Base-by-base conservation (phyloP, 148 eudicot genomes). In the Suaeda aralocaspica region DNA sequence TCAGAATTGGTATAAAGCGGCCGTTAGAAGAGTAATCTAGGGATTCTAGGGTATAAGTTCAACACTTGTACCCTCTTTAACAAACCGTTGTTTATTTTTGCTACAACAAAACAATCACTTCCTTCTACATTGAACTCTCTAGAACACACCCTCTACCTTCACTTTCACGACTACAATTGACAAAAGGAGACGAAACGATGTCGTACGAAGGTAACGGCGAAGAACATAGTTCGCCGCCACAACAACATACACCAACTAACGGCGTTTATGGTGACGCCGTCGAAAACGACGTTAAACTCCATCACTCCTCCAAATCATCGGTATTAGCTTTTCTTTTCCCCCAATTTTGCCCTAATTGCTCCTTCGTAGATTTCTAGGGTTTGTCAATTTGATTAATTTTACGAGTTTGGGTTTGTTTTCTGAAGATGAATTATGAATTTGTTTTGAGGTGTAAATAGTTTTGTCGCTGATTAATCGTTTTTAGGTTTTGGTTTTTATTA, bases 181-280 rank as follows among this genome's bases (percentile, higher is more conserved):
- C n/a, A n/a, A n/a, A n/a, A 36, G 41, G 41, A 36, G 41, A 8
- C 8, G 4, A 4, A 69, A 52, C 60, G 65, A 85, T 85, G 89
- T 22, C 88, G 80, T 75, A 84, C 72, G 88, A 76, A 4, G 82
- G 66, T 42, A 87, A 85, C 79, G 90, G 90, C 15, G 78, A 59
- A 45, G 86, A 78, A 26, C 36, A 71, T 55, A 78, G 74, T 36
- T 72, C 82, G n/a, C 79, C 87, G 5, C 88, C 85, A 21, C 84
- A 11, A 59, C 81, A 74, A 36, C 26, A n/a, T n/a, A n/a, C n/a
- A n/a, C 73, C 53, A 62, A 41, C n/a, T 36, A 8, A 8, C 59
- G 75, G 60, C 71, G 44, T 61, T 74, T 79, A 76, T 29, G 82
- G 64, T 49, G 84, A 53, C 36, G 68, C 76, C 55, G 58, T 72